Evolutionary conservation across 768 basidiomycete genomes (phyloP).

Genomic region (Mycena epipterygia): DNA sequence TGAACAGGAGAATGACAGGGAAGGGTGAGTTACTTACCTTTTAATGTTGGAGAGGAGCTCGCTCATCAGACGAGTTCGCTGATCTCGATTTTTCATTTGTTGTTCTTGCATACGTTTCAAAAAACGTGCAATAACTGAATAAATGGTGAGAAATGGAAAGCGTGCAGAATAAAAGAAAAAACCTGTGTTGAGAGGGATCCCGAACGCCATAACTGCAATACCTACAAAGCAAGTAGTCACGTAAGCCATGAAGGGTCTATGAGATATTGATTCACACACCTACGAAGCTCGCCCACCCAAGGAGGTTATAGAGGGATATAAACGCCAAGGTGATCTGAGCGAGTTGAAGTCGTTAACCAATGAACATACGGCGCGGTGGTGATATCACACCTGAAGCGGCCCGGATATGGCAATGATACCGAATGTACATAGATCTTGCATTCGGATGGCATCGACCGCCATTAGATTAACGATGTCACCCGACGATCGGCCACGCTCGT

Average conservation of each 20-base stretch:
- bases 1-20: neutral
- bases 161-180: conserved; percentile 27
- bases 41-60: conserved; percentile 95
- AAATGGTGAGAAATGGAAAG: neutral
- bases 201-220: conserved; percentile 89
- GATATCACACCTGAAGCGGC: conserved; percentile 75
- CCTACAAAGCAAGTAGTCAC: conserved; percentile 94
- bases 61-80: conserved; percentile 88
- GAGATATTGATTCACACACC: too few species aligned
- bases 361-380: neutral
- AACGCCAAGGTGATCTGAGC: conserved; percentile 87
- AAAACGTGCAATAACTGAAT: conserved; percentile 73
- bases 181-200: conserved; percentile 80
- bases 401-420: conserved; percentile 90
- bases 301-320: conserved; percentile 87
- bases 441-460: conserved; percentile 85
- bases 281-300: conserved; percentile 93
- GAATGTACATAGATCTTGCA: conserved; percentile 87
- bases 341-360: neutral
- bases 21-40: conserved; percentile 37
- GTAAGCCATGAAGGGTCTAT: too few species aligned
- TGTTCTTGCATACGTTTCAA: conserved; percentile 84
- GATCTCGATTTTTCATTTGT: conserved; percentile 96
- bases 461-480: conserved; percentile 97
- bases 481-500: conserved; percentile 83